phyloP scores from a whole-genome alignment of 441 rosid species.

The Brassica balearica region DNA sequence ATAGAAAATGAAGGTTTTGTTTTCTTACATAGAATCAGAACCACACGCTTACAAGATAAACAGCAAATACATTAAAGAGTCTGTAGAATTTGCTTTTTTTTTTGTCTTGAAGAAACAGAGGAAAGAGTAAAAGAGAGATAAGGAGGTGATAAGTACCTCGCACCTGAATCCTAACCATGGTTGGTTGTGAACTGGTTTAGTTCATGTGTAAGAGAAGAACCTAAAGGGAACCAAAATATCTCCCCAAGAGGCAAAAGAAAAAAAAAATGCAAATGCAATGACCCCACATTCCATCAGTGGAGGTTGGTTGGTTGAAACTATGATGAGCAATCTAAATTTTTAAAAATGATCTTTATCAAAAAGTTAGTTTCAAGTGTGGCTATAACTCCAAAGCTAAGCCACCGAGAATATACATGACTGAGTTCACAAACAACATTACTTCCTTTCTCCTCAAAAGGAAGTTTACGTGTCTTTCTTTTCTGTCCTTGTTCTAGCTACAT shows the following conservation, averaged over 20 bases:
- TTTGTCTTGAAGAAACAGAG: constrained; percentile 23
- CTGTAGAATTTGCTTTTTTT: neutral
- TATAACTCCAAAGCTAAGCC: constrained; percentile 5
- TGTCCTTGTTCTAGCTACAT: constrained; percentile 44
- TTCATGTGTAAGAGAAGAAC: constrained; percentile 50
- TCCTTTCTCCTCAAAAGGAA: constrained; percentile 51
- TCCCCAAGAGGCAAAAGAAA: constrained; percentile 62
- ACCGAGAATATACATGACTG: neutral
- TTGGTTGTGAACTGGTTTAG: constrained; percentile 54
- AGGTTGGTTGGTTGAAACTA: constrained; percentile 5
- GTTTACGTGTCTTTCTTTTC: constrained; percentile 36
- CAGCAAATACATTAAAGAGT: constrained; percentile 28
- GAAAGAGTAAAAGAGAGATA: constrained; percentile 3
- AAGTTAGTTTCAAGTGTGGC: constrained; percentile 13
- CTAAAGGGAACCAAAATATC: constrained; percentile 61
- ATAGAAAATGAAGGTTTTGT: neutral
- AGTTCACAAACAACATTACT: constrained; percentile 2
- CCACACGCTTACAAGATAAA: constrained; percentile 23
- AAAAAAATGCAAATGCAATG: constrained; percentile 11
- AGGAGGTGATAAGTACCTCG: constrained; percentile 43
- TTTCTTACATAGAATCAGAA: neutral
- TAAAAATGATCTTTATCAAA: constrained; percentile 47
- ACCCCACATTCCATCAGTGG: constrained; percentile 2
- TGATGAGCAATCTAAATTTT: neutral
- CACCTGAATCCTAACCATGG: constrained; percentile 98